Evolutionary conservation across 257 asterid genomes (phyloP).

Genomic region (Jaltomata sinuosa): DNA sequence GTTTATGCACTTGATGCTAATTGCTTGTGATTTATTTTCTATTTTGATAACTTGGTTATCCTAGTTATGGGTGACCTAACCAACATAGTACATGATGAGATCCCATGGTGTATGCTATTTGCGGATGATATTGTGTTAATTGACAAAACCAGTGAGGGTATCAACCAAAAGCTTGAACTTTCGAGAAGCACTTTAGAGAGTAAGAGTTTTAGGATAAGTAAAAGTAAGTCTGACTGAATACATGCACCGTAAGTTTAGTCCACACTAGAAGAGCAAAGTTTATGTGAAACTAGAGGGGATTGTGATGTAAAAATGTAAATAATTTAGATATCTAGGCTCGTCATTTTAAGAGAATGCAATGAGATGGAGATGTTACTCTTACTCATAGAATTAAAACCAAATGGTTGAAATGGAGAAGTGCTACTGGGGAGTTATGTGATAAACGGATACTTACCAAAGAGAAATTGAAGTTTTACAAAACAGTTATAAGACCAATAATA

Average conservation of each 20-base stretch:
- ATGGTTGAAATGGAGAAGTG: too few relatives aligned
- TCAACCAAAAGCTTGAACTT: not conserved
- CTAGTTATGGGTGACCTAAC: not conserved
- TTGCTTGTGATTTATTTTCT: not conserved
- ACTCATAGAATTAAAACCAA: not conserved
- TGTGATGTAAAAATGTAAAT: not conserved
- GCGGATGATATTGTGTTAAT: not conserved
- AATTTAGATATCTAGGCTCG: not conserved
- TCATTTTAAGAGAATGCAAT: not conserved
- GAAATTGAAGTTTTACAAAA: not conserved
- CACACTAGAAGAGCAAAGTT: not conserved
- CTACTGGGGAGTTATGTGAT: too few relatives aligned
- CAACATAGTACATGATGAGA: not conserved
- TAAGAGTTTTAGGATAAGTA: not conserved
- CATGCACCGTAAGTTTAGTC: not conserved
- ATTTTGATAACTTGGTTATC: not conserved
- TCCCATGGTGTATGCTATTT: not conserved
- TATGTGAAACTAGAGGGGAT: not conserved
- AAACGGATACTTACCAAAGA: too few relatives aligned
- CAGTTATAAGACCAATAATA: too few relatives aligned
- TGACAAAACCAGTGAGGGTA: not conserved
- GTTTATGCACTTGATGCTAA: not conserved
- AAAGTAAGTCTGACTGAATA: not conserved
- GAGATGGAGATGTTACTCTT: not conserved
- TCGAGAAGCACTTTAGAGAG: not conserved